Evolutionary conservation across 768 basidiomycete species (phyloP).

Genomic region (Kwoniella shandongensis): DNA sequence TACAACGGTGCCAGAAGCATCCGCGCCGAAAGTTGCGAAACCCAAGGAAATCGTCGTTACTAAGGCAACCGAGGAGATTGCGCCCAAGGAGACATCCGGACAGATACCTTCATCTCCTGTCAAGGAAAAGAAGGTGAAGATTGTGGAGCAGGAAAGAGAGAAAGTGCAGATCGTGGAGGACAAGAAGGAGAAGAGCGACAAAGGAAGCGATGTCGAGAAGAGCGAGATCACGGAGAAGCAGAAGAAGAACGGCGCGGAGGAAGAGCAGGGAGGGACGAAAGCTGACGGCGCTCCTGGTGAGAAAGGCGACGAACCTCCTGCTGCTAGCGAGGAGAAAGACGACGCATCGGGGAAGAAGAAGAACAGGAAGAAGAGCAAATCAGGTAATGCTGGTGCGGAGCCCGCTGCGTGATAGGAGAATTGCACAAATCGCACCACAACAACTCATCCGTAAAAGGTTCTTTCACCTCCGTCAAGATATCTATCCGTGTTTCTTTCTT

Average conservation of each 20-base stretch:
- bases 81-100: background rate
- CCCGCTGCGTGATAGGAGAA: no score
- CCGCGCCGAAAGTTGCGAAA: conserved; percentile 2
- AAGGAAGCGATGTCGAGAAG: background rate
- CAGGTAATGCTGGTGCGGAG: background rate
- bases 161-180: no score
- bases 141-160: no score
- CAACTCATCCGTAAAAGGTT: no score
- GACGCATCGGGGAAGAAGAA: background rate
- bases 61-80: background rate
- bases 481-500: no score
- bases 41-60: background rate
- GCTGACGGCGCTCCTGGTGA: no score
- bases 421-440: no score
- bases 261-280: no score
- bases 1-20: conserved; percentile 11
- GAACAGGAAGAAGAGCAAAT: background rate
- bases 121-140: no score
- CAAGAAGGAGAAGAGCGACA: no score
- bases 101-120: background rate
- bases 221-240: background rate
- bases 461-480: no score
- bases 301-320: no score
- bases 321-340: background rate
- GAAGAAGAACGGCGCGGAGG: background rate